Evolutionary conservation across 345 rosid species (phyloP), one percentile per base, ranked within the genome.

Genomic region (Lepidium africanum): DNA sequence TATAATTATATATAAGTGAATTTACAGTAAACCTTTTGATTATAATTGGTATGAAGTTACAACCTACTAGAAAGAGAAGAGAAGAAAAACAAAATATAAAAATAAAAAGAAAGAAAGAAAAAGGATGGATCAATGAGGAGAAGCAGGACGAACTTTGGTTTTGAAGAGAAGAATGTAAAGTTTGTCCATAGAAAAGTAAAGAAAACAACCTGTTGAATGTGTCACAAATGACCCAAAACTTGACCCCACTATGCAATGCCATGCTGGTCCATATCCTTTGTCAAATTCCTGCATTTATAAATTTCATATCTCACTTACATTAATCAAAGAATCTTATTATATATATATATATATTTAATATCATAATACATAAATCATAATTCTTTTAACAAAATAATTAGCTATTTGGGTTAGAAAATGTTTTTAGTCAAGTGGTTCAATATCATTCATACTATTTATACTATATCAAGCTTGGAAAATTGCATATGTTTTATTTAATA

Each of bases 201-300:
- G 83, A 71, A 91, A 91, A 78, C 94, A 83, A 17, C 96, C 96
- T 5, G 86, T 81, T 50, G 96, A 76, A 52, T 91, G 94, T 13
- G 97, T 91, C 66, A 91, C 94, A 56, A 78, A 91, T 10, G 97
- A 87, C 27, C 97, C 97, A 42, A 89, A 91, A 81, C 80, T 83
- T 69, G 86, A 81, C 7, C 96, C 97, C 75, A 91, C 96, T 1
- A 91, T 89, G 78, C 97, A 91, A 71, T 91, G 97, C 97, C 97
- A 91, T 43, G 97, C 91, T 53, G 97, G 92, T 40, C 97, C 96
- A 78, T 89, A 91, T 58, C 74, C 84, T 75, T 89, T 84, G 63
- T 91, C 97, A 55, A 91, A 91, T 63, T 91, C 97, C 96, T 89
- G 89, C 82, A 76, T 15, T 46, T 32, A 21, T 21, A 21, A 1